Percentiles rank a stretch among this genome's conserved stretches.
Evolutionary conservation across 176 grass and related monocot genomes (phyloP).

Genomic region (Oryza rufipogon): DNA sequence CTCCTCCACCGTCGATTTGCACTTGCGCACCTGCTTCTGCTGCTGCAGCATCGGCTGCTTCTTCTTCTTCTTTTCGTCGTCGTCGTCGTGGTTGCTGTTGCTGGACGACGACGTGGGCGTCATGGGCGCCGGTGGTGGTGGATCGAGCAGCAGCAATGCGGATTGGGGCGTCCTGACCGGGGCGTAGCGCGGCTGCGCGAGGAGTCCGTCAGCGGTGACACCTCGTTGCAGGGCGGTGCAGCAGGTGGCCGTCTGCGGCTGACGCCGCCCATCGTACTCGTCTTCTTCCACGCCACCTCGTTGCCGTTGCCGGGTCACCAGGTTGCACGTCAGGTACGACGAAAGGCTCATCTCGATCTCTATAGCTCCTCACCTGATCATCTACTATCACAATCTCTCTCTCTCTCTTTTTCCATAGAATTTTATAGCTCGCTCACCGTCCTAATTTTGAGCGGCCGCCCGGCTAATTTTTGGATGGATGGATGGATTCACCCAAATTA

Average conservation of each 20-base stretch:
- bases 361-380: no score
- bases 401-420: no score
- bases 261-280: conserved; percentile 14
- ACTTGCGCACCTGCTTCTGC: conserved; percentile 37
- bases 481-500: no score
- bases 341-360: conserved; percentile 32
- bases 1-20: conserved; percentile 46
- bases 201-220: conserved; percentile 18
- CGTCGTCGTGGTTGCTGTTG: background rate
- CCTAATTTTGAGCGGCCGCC: no score
- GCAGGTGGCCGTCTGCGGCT: conserved; percentile 53
- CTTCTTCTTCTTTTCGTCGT: no score
- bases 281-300: background rate
- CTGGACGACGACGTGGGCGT: no score
- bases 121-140: background rate
- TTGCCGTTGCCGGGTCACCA: background rate
- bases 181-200: conserved; percentile 35
- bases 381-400: no score
- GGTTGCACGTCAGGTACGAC: conserved; percentile 51
- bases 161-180: conserved; percentile 36
- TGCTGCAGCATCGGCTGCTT: no score
- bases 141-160: no score
- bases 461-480: no score
- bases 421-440: no score
- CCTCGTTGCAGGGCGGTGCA: conserved; percentile 56